Conservation (phyloP, 805 yeast species). For the Candida insectalens region DNA sequence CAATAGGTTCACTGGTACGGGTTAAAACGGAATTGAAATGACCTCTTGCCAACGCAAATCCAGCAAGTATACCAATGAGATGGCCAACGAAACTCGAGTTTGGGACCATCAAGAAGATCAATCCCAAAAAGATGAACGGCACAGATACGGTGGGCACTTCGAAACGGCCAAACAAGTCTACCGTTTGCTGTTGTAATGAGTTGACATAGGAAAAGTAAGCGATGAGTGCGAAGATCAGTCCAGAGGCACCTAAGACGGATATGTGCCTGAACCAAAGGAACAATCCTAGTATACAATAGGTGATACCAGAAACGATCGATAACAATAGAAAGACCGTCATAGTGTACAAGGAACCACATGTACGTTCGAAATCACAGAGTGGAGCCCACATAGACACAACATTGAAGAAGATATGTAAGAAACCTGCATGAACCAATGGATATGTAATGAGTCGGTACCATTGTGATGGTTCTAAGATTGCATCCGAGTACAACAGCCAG, state of each 20-base stretch:
- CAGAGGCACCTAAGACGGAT: slow-evolving; percentile 60
- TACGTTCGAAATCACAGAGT: slow-evolving; percentile 54
- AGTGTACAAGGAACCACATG: slow-evolving; percentile 78
- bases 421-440: slow-evolving; percentile 56
- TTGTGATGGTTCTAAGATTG: slow-evolving; percentile 35
- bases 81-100: slow-evolving; percentile 70
- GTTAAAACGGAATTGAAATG: slow-evolving; percentile 44
- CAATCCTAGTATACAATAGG: slow-evolving; percentile 43
- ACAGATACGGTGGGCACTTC: slow-evolving; percentile 48
- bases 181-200: slow-evolving; percentile 10
- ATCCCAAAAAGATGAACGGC: slow-evolving; percentile 45
- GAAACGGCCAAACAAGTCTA: slow-evolving; percentile 21
- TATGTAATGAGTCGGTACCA: slow-evolving; percentile 56
- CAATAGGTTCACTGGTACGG: slow-evolving; percentile 59
- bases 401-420: slow-evolving; percentile 55
- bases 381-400: slow-evolving; percentile 47
- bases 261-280: slow-evolving; percentile 39
- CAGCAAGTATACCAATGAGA: slow-evolving; percentile 54
- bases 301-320: slow-evolving; percentile 61
- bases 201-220: slow-evolving; percentile 45
- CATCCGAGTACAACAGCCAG: slow-evolving; percentile 45
- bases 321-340: slow-evolving; percentile 69
- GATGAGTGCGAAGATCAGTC: slow-evolving; percentile 60
- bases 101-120: slow-evolving; percentile 47
- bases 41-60: slow-evolving; percentile 53